Base-by-base conservation (phyloP, 768 basidiomycete genomes). In the Lactifluus pinguis region DNA sequence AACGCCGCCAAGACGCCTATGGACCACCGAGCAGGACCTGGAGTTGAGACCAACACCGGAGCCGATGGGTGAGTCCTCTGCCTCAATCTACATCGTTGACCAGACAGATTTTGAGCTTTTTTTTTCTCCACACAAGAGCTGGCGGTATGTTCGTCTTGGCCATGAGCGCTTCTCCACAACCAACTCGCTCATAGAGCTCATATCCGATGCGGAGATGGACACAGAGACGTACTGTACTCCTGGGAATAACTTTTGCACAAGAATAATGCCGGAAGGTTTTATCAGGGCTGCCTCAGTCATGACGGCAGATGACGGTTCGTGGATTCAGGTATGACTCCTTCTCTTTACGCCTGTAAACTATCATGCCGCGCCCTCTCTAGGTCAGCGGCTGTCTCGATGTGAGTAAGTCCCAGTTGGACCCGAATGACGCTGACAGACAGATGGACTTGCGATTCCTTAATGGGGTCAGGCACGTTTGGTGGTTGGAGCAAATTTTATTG, bases 401-500 rank as follows among this genome's bases (percentile, higher is more conserved):
- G 56, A 66, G 71, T 57, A 72, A 74, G 19, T 76, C 73, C 44
- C 67, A 67, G 8, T 66, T 68, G 15, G 65, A 61, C 19, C 57
- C 66, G 13, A 64, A 61, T 49, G 79, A 81, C 45, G 70, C 72
- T 4, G 80, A 79, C 8, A 79, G 80, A 9, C 80, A 81, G 64
- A 75, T 79, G 59, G 80, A 81, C 52, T 71, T 76, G 47, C 75
- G 80, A 21, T 81, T 75, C 65, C 80, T 78, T 1, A 76, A 81
- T 53, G 80, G 80, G n/a, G 80, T 80, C 25, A 51, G 81, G 80
- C 68, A 73, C 73, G 3, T 81, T 76, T 59, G 80, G 80, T 45
- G 80, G 80, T 5, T 76, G 78, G 75, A 6, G 77, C 79, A 42
- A 81, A 79, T 58, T 81, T 81, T 60, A 79, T 81, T 42, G 73